These are phyloP conservation scores for Saccharomycopsis fodiens DNA, from an alignment of 805 yeast genomes.

Conservation along the genomic window DNA sequence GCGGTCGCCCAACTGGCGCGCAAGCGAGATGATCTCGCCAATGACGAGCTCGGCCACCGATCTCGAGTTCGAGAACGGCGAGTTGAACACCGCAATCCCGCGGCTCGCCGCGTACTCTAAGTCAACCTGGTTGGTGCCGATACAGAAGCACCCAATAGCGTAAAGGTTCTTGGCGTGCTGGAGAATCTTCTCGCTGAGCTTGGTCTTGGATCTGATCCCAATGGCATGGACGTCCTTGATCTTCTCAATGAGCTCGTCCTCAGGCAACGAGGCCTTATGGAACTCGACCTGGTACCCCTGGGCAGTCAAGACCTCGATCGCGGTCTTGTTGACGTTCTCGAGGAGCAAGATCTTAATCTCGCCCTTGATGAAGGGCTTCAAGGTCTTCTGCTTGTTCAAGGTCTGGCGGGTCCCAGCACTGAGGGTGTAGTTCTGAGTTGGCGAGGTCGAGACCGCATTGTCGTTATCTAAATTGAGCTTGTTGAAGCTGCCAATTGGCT, in stretches of 20 bases:
- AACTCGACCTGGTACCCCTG: slow-evolving; percentile 98
- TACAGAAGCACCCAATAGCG: slow-evolving; percentile 96
- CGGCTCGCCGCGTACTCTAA: slow-evolving; percentile 82
- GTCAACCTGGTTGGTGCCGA: slow-evolving; percentile 97
- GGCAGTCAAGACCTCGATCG: slow-evolving; percentile 70
- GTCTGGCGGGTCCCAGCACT: slow-evolving; percentile 28
- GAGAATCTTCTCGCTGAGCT: slow-evolving; percentile 70
- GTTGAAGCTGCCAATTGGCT: slow-evolving; percentile 15
- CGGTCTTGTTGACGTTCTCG: slow-evolving; percentile 92
- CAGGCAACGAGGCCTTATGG: slow-evolving; percentile 80
- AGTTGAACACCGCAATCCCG: slow-evolving; percentile 95
- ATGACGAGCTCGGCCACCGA: slow-evolving; percentile 97
- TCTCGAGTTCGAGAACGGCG: slow-evolving; percentile 97
- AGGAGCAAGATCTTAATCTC: slow-evolving; percentile 86
- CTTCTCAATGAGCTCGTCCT: slow-evolving; percentile 90
- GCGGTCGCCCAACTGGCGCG: slow-evolving; percentile 96
- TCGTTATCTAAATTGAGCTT: slow-evolving; percentile 13
- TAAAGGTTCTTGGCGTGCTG: slow-evolving; percentile 84
- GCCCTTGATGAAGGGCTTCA: slow-evolving; percentile 93
- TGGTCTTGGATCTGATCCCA: slow-evolving; percentile 97
- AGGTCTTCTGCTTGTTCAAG: slow-evolving; percentile 52
- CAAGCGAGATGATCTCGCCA: slow-evolving; percentile 87
- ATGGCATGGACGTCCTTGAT: slow-evolving; percentile 91
- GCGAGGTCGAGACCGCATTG: slow-evolving; percentile 76
- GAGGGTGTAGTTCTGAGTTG: slow-evolving; percentile 53